Evolutionary conservation across 1,284 basidiomycete species (phyloP), one percentile per base, ranked within the genome.

Genomic region (Ganoderma lingzhi): DNA sequence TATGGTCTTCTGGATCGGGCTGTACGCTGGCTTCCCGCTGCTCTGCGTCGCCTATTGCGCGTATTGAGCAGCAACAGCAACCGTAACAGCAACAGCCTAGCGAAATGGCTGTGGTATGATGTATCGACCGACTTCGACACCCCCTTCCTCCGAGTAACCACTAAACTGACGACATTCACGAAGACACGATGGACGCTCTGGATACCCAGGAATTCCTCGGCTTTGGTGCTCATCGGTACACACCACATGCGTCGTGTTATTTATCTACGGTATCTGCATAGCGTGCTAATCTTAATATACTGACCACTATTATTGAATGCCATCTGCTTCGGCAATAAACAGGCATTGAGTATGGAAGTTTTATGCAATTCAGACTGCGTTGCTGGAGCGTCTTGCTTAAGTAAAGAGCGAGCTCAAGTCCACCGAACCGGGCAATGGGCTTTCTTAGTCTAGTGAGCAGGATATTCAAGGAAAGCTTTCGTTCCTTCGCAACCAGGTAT

Each of bases 1-100:
- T 72, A 80, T 97, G 71, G 90, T 97, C 51, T 99, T 99, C 80
- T 99, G 97, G 97, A 74, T 96, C 28, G 96, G 96, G 5, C 83
- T 94, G 30, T 94, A 93, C 85, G 90, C 91, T 2, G 97, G 97
- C 2, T 96, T 99, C 85, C 97, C 97, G 0, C 80, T 98, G 71
- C 87, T 99, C 62, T 98, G 94, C 79, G 96, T 97, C 30, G 91
- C 90, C 12, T 96, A 94, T 76, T 88, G 91, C 66, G 89, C 90
- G 44, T 92, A 94, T 77, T 94, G 65, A 69, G 56, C 69, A 30
- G 14, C 23, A 51, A 28, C 45, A n/a, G 23, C 9, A 48, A 17
- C 28, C 4, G 3, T 6, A 28, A 17, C 53, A 6, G 32, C 32
- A 51, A 51, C 48, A 10, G 48, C 48, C 48, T 28, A 12, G 48